These are phyloP conservation scores for Calendula officinalis DNA, from an alignment of 129 eudicot species.

Conservation along the genomic window DNA sequence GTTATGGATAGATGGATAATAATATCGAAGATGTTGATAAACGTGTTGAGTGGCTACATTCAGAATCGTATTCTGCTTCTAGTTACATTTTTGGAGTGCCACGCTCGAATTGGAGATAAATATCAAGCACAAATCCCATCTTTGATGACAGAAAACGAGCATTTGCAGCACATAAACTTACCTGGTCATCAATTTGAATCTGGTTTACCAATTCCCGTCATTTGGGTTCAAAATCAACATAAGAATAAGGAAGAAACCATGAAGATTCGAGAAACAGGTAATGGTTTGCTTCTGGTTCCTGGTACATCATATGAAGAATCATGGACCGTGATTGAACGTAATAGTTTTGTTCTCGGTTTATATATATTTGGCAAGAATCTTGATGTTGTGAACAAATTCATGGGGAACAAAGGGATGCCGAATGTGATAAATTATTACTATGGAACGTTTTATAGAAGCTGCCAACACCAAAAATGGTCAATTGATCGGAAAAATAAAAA, in stretches of 20 bases:
- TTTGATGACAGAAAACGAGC: conserved; percentile 31
- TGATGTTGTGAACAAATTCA: conserved; percentile 38
- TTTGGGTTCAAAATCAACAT: conserved; percentile 37
- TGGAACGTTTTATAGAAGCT: conserved; percentile 44
- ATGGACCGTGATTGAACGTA: conserved; percentile 48
- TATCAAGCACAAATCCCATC: conserved; percentile 54
- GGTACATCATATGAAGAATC: conserved; percentile 32
- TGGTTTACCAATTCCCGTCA: conserved; percentile 42
- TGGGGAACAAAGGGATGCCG: conserved; percentile 43
- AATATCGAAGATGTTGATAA: conserved; percentile 26
- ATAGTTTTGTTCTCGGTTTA: conserved; percentile 53
- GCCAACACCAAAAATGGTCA: conserved; percentile 44
- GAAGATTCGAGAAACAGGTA: conserved; percentile 2
- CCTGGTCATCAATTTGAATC: conserved; percentile 18
- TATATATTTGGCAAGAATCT: conserved; percentile 64
- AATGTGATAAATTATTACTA: conserved; percentile 42
- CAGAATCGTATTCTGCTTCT: conserved; percentile 32
- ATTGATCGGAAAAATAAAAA: conserved; percentile 39
- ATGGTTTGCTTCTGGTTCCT: conserved; percentile 33
- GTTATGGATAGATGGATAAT: conserved; percentile 30
- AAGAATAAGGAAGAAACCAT: conserved; percentile 6
- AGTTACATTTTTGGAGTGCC: conserved; percentile 40
- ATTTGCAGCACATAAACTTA: conserved; percentile 15
- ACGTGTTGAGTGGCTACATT: conserved; percentile 27
- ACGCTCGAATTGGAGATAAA: conserved; percentile 48